These are phyloP conservation scores for Solanum rostratum DNA, from an alignment of 257 asterid species.

Conservation along the genomic window DNA sequence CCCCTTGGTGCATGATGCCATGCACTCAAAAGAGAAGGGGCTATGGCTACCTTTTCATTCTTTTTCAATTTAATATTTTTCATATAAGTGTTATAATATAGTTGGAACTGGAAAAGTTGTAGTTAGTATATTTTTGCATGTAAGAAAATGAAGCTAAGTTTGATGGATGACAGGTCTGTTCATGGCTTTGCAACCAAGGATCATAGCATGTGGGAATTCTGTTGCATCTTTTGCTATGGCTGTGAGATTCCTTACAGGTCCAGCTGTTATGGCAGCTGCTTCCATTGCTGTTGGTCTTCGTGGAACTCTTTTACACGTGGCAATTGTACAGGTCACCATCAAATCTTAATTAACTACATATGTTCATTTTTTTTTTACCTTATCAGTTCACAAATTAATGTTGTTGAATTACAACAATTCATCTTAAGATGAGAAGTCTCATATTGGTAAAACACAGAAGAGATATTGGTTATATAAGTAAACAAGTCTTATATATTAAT, in stretches of 20 bases:
- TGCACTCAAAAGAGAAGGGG: background rate
- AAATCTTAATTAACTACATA: background rate
- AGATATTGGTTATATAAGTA: no score
- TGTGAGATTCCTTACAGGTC: slow-evolving; percentile 97
- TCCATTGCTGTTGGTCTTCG: slow-evolving; percentile 97
- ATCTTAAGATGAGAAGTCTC: no score
- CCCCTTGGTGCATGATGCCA: background rate
- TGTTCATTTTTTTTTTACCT: background rate
- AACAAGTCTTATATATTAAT: no score
- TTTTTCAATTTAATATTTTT: background rate
- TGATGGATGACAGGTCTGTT: slow-evolving; percentile 58
- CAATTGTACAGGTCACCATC: slow-evolving; percentile 75
- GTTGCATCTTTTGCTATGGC: slow-evolving; percentile 87
- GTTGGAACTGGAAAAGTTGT: background rate
- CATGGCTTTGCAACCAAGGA: slow-evolving; percentile 98
- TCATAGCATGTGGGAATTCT: slow-evolving; percentile 94
- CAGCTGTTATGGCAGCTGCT: slow-evolving; percentile 99
- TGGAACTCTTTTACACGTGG: slow-evolving; percentile 74
- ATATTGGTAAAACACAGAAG: no score
- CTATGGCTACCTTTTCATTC: background rate
- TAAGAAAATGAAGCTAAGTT: background rate
- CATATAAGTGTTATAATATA: background rate
- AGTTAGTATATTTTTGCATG: background rate
- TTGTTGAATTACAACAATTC: no score
- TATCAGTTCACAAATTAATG: no score